Conservation (phyloP, 225 moss, liverwort and hornwort species). For the Pseudoscleropodium purum region DNA sequence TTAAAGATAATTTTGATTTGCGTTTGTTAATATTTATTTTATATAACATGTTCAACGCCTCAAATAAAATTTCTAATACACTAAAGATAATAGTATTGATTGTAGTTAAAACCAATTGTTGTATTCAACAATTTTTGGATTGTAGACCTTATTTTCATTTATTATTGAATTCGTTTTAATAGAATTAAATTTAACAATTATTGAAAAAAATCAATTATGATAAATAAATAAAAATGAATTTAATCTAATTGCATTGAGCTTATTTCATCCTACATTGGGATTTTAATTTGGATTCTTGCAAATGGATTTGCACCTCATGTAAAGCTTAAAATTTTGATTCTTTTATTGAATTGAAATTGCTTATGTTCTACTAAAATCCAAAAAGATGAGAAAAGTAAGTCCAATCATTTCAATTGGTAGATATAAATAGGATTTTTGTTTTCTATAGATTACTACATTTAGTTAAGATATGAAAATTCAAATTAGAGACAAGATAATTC, state of each 20-base stretch:
- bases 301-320: background rate
- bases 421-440: rapidly evolving
- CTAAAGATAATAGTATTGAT: background rate
- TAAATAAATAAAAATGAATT: background rate
- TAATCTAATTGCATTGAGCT: too few species aligned
- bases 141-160: background rate
- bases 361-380: background rate
- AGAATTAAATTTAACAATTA: background rate
- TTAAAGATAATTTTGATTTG: too few species aligned
- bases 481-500: background rate
- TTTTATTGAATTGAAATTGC: background rate
- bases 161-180: background rate
- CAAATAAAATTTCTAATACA: too few species aligned
- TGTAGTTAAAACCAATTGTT: rapidly evolving
- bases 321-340: too few species aligned
- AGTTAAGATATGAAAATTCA: background rate
- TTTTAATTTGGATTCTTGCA: background rate
- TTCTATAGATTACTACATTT: rapidly evolving
- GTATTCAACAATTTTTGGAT: too few species aligned
- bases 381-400: background rate
- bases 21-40: background rate
- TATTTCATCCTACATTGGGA: background rate
- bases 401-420: background rate
- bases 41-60: too few species aligned
- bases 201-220: background rate